Percentiles rank a stretch among this genome's conserved stretches.
Evolutionary conservation across 495 filamentous ascomycete genomes (phyloP).

Genomic region (Aspergillus panamensis): DNA sequence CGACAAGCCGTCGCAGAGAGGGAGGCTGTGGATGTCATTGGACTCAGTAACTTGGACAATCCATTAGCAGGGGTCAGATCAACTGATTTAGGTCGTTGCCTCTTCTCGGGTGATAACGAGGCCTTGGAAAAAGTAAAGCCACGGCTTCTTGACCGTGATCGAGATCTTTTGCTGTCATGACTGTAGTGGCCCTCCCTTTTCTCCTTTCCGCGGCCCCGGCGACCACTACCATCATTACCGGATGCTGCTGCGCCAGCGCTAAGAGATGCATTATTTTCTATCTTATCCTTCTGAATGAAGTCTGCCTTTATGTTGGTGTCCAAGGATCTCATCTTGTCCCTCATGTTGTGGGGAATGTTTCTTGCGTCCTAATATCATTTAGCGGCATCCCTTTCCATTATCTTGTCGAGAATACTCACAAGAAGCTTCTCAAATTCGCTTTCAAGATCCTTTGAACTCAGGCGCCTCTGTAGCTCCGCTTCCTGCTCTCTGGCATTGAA

Average conservation of each 20-base stretch:
- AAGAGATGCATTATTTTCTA: slow-evolving; percentile 50
- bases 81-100: slow-evolving; percentile 45
- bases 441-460: slow-evolving; percentile 47
- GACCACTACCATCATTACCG: slow-evolving; percentile 37
- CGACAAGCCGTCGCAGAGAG: slow-evolving; percentile 40
- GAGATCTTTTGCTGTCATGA: slow-evolving; percentile 49
- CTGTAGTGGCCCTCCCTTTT: slow-evolving; percentile 33
- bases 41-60: slow-evolving; percentile 46
- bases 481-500: slow-evolving; percentile 52
- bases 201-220: slow-evolving; percentile 42
- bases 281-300: slow-evolving; percentile 84
- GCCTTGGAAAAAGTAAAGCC: slow-evolving; percentile 73
- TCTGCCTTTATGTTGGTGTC: slow-evolving; percentile 89
- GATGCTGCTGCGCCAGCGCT: slow-evolving; percentile 29
- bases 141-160: slow-evolving; percentile 64
- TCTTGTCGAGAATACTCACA: slow-evolving; percentile 23
- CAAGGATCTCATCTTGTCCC: slow-evolving; percentile 87
- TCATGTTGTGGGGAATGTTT: slow-evolving; percentile 89
- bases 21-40: slow-evolving; percentile 39
- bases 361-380: slow-evolving; percentile 64
- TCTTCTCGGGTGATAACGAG: slow-evolving; percentile 56
- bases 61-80: slow-evolving; percentile 42
- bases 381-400: slow-evolving; percentile 15
- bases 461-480: slow-evolving; percentile 39
- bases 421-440: slow-evolving; percentile 50